Base-by-base conservation (phyloP, 495 filamentous ascomycete genomes). In the Xylaria intraflava region DNA sequence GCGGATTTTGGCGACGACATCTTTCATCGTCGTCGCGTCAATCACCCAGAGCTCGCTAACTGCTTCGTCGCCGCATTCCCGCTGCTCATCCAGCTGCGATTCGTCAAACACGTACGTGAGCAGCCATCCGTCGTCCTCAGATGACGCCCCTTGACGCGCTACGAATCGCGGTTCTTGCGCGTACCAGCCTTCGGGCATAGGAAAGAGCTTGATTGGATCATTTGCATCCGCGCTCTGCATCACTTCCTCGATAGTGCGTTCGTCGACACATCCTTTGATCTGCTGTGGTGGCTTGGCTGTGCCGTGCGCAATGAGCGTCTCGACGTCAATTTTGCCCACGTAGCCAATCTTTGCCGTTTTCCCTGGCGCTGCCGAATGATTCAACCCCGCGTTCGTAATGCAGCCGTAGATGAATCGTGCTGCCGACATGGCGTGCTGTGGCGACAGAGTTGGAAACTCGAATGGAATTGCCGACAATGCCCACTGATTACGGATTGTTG, bases 91-190 rank as follows among this genome's bases (percentile, higher is more conserved):
- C 1, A 85, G 66, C 60, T 85, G 82, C 5, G 61, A 65, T 40
- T 70, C 68, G 45, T 70, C 79, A 61, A 84, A 85, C 5, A 79
- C 79, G 61, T 81, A 85, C 45, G 73, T 79, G 12, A 85, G 70
- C 9, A 85, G 68, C 69, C 70, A 84, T 8, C 82, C 82, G 48
- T 83, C 79, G 60, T 85, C 82, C 62, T 70, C 67, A 11, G 47
- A 54, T 17, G 78, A 49, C 0, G 67, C 63, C 27, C 72, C 53
- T 1, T 48, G 33, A 1, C 79, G 71, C 35, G 79, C 65, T 16
- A 87, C 78, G 52, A 87, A 87, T 20, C 80, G 71, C 3, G 80
- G 76, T 70, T 86, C 83, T 61, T 86, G 82, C 11, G 80, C 79
- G 58, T 76, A 87, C 71, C 74, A 79, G 1, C 75, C 75, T 0